A percentile compares a stretch with the other conserved stretches of the same genome.
phyloP scores from a whole-genome alignment of 805 yeast genomes.

The Osmozyma mogii region DNA sequence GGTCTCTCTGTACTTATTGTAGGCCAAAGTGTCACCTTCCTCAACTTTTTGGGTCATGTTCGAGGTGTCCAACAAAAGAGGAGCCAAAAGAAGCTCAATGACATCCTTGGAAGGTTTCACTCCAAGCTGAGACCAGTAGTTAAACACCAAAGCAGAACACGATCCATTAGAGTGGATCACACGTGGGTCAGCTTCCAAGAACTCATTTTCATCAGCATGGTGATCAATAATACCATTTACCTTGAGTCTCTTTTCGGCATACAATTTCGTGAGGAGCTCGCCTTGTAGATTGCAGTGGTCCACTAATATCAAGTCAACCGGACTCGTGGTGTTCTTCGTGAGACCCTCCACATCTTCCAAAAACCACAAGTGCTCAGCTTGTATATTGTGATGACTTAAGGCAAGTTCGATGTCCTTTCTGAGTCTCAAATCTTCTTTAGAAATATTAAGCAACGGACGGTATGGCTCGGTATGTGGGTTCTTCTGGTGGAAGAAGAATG shows the following conservation, averaged over 20 bases:
- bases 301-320: constrained; percentile 51
- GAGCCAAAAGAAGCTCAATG: constrained; percentile 48
- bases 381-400: constrained; percentile 40
- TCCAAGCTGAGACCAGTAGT: no score
- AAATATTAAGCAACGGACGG: constrained; percentile 74
- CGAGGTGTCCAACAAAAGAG: constrained; percentile 70
- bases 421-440: constrained; percentile 53
- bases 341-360: constrained; percentile 52
- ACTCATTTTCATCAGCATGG: constrained; percentile 63
- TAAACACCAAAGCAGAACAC: constrained; percentile 67
- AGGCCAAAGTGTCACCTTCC: constrained; percentile 43
- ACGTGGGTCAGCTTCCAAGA: constrained; percentile 49
- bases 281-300: constrained; percentile 76
- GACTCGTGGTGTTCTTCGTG: constrained; percentile 6
- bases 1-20: constrained; percentile 26
- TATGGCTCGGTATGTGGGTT: constrained; percentile 22
- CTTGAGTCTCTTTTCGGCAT: constrained; percentile 16
- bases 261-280: constrained; percentile 22
- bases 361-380: constrained; percentile 46
- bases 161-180: constrained; percentile 62
- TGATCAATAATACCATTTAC: constrained; percentile 75
- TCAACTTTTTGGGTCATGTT: constrained; percentile 61
- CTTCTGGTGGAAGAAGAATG: constrained; percentile 43
- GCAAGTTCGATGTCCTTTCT: constrained; percentile 64
- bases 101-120: no score